Percentiles rank a stretch among this genome's conserved stretches.
phyloP scores from a whole-genome alignment of 805 yeast species.

The Zygosaccharomyces rouxii region DNA sequence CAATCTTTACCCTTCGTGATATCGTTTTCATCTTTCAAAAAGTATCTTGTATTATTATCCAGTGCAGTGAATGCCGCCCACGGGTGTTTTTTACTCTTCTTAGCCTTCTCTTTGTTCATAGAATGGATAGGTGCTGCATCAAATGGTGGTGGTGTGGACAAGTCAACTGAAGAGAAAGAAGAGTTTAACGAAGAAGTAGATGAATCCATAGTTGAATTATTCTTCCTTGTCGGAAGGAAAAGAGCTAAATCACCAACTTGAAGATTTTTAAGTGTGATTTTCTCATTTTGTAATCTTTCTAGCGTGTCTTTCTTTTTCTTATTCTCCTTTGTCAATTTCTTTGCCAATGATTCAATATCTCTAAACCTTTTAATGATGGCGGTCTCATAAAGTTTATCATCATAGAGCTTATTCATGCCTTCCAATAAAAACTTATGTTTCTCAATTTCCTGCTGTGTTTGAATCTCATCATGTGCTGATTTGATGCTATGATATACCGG shows the following conservation, averaged over 20 bases:
- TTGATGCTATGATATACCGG: slow-evolving; percentile 35
- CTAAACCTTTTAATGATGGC: slow-evolving; percentile 69
- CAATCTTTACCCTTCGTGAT: slow-evolving; percentile 58
- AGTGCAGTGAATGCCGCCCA: slow-evolving; percentile 93
- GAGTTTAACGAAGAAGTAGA: slow-evolving; percentile 30
- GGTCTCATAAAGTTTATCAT: slow-evolving; percentile 32
- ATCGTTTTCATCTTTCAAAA: slow-evolving; percentile 47
- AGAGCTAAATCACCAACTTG: slow-evolving; percentile 71
- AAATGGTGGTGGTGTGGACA: slow-evolving; percentile 33
- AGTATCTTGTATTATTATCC: slow-evolving; percentile 74
- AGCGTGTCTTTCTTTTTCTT: slow-evolving; percentile 32
- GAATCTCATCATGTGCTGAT: slow-evolving; percentile 14
- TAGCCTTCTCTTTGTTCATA: slow-evolving; percentile 12
- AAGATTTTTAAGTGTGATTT: slow-evolving; percentile 65
- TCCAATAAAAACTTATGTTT: slow-evolving; percentile 12
- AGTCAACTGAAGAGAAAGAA: slow-evolving; percentile 34
- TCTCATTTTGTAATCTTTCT: slow-evolving; percentile 34
- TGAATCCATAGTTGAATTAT: slow-evolving; percentile 16
- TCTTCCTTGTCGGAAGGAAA: slow-evolving; percentile 70
- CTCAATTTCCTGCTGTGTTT: slow-evolving; percentile 11
- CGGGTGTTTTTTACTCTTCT: slow-evolving; percentile 41
- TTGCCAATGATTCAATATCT: slow-evolving; percentile 87
- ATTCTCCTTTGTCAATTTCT: slow-evolving; percentile 66
- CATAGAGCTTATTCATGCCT: slow-evolving; percentile 28
- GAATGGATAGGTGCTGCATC: slow-evolving; percentile 13